These are phyloP conservation scores for Capsicum chinense DNA, from an alignment of 257 asterid genomes.

Conservation along the genomic window DNA sequence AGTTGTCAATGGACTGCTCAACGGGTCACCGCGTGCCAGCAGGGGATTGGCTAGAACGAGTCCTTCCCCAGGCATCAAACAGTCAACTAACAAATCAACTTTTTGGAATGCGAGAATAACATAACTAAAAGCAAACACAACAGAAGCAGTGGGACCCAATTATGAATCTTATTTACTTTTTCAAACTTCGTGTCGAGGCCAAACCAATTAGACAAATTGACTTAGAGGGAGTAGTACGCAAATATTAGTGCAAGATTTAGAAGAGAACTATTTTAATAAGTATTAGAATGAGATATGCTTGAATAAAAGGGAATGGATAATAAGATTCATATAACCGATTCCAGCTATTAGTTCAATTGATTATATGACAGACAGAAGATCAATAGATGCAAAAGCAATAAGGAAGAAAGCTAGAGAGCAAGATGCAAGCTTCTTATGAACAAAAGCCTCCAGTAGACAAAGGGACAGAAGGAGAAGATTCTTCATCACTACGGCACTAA, in stretches of 20 bases:
- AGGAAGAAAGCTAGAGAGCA: not conserved
- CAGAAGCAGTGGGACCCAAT: not conserved
- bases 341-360: not conserved
- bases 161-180: too few relatives aligned
- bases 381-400: not conserved
- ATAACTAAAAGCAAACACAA: not conserved
- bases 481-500: not conserved
- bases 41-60: too few relatives aligned
- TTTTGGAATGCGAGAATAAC: not conserved
- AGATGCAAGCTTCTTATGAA: not conserved
- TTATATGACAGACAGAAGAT: not conserved
- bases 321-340: not conserved
- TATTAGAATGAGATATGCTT: not conserved
- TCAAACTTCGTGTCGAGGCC: too few relatives aligned
- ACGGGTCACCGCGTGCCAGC: too few relatives aligned
- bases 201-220: too few relatives aligned
- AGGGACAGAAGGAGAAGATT: not conserved
- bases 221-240: too few relatives aligned
- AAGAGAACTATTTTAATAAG: not conserved
- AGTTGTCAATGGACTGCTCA: too few relatives aligned
- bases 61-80: too few relatives aligned
- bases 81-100: too few relatives aligned
- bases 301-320: not conserved
- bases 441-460: constrained; percentile 8
- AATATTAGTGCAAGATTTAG: not conserved